Conservation (phyloP, 768 basidiomycete genomes). For the Hericium alpestre region DNA sequence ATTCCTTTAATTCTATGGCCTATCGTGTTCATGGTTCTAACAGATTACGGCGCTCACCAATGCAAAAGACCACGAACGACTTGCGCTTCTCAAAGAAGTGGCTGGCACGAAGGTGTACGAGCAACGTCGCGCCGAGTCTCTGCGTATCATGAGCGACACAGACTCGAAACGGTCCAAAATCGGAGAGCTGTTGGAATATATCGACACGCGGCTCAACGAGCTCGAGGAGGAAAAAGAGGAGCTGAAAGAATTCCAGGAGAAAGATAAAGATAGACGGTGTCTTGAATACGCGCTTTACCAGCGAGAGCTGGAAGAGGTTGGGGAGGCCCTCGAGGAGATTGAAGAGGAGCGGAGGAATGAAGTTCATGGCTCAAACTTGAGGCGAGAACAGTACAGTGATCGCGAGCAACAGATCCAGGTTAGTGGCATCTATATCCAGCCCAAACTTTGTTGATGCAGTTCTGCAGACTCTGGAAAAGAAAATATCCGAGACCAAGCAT, state of each 20-base stretch:
- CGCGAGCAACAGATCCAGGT: slow-evolving; percentile 84
- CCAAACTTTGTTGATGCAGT: neutral
- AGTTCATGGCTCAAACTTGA: slow-evolving; percentile 72
- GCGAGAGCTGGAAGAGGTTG: slow-evolving; percentile 83
- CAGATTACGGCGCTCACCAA: slow-evolving; percentile 95
- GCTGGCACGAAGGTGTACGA: slow-evolving; percentile 98
- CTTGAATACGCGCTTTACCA: slow-evolving; percentile 93
- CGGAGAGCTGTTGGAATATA: slow-evolving; percentile 78
- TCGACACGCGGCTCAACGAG: slow-evolving; percentile 81
- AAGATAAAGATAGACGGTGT: slow-evolving; percentile 89
- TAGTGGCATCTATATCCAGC: slow-evolving; percentile 12
- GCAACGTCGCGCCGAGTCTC: slow-evolving; percentile 80
- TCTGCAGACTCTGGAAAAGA: slow-evolving; percentile 60
- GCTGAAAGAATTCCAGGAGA: slow-evolving; percentile 90
- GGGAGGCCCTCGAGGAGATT: slow-evolving; percentile 75
- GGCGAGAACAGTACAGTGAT: slow-evolving; percentile 71
- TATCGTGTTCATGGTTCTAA: neutral
- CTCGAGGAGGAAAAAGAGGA: slow-evolving; percentile 98
- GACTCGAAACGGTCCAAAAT: slow-evolving; percentile 89
- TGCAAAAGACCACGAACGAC: slow-evolving; percentile 89
- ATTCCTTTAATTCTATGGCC: neutral
- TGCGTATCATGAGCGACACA: slow-evolving; percentile 96
- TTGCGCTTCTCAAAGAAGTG: slow-evolving; percentile 93
- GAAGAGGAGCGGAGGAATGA: slow-evolving; percentile 75
- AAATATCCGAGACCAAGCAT: slow-evolving; percentile 61